Evolutionary conservation across 768 basidiomycete genomes (phyloP).

Genomic region (Cyclocybe cylindracea): DNA sequence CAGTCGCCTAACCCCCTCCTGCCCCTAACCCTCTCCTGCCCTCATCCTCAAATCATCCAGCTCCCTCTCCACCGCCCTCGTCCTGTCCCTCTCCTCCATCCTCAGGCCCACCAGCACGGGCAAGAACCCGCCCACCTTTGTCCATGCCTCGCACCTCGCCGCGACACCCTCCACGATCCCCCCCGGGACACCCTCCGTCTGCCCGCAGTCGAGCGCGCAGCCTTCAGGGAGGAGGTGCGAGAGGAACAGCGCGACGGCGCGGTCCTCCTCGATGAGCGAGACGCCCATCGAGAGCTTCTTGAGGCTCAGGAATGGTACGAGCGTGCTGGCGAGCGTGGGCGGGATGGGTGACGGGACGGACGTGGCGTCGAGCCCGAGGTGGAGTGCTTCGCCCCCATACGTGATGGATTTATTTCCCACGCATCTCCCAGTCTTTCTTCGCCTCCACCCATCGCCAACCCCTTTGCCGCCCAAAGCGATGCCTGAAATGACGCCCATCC

Average conservation of each 20-base stretch:
- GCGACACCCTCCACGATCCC: slow-evolving; percentile 13
- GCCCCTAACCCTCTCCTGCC: too few species aligned
- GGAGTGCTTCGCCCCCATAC: too few species aligned
- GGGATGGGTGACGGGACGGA: neutral
- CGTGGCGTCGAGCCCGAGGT: too few species aligned
- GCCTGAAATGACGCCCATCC: too few species aligned
- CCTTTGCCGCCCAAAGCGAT: too few species aligned
- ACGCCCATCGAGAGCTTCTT: slow-evolving; percentile 48
- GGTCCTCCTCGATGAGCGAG: slow-evolving; percentile 44
- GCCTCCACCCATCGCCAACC: too few species aligned
- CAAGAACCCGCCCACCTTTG: slow-evolving; percentile 39
- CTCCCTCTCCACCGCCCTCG: slow-evolving; percentile 39
- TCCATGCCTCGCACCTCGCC: slow-evolving; percentile 37
- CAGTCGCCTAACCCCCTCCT: too few species aligned
- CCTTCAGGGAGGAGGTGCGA: slow-evolving; percentile 48
- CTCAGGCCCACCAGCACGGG: slow-evolving; percentile 46
- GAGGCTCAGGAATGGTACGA: slow-evolving; percentile 31
- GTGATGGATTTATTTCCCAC: too few species aligned
- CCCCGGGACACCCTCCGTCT: slow-evolving; percentile 3
- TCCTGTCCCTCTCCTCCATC: slow-evolving; percentile 42
- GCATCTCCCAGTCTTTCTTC: too few species aligned
- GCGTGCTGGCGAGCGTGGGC: slow-evolving; percentile 14
- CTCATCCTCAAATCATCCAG: slow-evolving; percentile 46
- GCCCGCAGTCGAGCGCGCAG: slow-evolving; percentile 44
- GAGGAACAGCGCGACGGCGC: slow-evolving; percentile 51